Percentiles rank a stretch among this genome's conserved stretches.
phyloP scores from a whole-genome alignment of 352 stramenopile genomes.

The Phytophthora fragariae region DNA sequence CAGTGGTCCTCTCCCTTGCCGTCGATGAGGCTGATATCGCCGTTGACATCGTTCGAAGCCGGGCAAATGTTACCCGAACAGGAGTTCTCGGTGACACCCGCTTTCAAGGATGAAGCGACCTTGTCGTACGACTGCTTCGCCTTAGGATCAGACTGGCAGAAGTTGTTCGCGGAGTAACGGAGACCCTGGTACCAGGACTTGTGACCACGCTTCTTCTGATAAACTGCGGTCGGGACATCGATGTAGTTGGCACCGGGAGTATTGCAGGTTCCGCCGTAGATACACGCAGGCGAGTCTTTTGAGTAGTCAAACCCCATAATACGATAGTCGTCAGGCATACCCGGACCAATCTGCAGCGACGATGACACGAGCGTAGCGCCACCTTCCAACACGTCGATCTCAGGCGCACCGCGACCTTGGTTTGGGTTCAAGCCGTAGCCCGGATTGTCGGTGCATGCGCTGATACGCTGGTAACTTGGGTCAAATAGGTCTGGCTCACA shows the following conservation, averaged over 20 bases:
- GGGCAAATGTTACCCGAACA: slow-evolving; percentile 39
- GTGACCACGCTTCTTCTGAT: slow-evolving; percentile 38
- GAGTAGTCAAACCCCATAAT: too few species aligned
- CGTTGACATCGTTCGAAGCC: slow-evolving; percentile 46
- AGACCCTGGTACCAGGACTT: slow-evolving; percentile 56
- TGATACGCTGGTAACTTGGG: slow-evolving; percentile 49
- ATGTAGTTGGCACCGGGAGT: slow-evolving; percentile 42
- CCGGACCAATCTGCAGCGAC: slow-evolving; percentile 83
- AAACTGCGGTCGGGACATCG: slow-evolving; percentile 42
- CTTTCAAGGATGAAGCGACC: slow-evolving; percentile 28
- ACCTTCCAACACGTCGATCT: slow-evolving; percentile 94
- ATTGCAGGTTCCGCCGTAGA: slow-evolving; percentile 34
- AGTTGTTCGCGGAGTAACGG: slow-evolving; percentile 48
- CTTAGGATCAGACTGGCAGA: slow-evolving; percentile 29
- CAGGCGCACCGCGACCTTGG: slow-evolving; percentile 86
- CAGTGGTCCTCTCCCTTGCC: slow-evolving; percentile 33
- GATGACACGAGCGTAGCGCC: slow-evolving; percentile 67
- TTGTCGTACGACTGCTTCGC: slow-evolving; percentile 30
- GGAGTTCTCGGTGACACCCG: slow-evolving; percentile 43
- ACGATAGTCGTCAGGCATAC: slow-evolving; percentile 54
- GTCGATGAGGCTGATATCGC: slow-evolving; percentile 39
- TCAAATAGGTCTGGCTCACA: slow-evolving; percentile 70
- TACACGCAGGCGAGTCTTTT: too few species aligned
- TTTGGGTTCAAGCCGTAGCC: slow-evolving; percentile 91
- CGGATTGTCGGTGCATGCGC: slow-evolving; percentile 88